phyloP scores from a whole-genome alignment of 768 basidiomycete species.

The Lactarius pseudohatsudake region DNA sequence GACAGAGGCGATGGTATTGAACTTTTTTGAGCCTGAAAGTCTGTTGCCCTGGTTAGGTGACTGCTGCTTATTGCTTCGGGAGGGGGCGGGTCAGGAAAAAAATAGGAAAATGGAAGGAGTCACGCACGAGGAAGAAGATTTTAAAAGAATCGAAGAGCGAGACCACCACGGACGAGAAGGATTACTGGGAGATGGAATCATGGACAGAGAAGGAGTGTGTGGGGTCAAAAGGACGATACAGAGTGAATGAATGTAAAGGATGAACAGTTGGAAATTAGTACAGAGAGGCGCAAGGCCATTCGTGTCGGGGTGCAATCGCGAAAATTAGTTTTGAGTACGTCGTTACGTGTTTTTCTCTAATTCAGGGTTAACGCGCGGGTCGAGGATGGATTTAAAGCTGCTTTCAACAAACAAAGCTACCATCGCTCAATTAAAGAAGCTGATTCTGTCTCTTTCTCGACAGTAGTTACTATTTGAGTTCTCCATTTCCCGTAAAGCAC shows the following conservation, averaged over 20 bases:
- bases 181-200: conserved; percentile 24
- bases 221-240: not conserved
- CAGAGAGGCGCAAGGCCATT: not conserved
- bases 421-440: not conserved
- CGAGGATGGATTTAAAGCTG: not conserved
- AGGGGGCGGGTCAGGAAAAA: not conserved
- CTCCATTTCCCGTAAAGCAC: not conserved
- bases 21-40: conserved; percentile 37
- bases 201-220: conserved; percentile 25
- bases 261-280: not conserved
- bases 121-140: conserved; percentile 27
- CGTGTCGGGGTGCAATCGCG: not conserved
- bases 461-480: not conserved
- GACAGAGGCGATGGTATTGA: conserved; percentile 58
- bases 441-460: conserved; percentile 1
- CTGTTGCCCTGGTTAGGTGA: conserved; percentile 5
- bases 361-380: not conserved
- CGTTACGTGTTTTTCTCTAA: not conserved
- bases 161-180: conserved; percentile 38
- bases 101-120: not conserved
- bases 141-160: conserved; percentile 36
- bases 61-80: conserved; percentile 14
- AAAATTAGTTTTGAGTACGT: no score
- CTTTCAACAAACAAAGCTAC: not conserved
- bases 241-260: not conserved